Percentiles rank a stretch among this genome's conserved stretches.
Conservation (phyloP, 192 early-diverging fungal species). For the Podila epicladia region DNA sequence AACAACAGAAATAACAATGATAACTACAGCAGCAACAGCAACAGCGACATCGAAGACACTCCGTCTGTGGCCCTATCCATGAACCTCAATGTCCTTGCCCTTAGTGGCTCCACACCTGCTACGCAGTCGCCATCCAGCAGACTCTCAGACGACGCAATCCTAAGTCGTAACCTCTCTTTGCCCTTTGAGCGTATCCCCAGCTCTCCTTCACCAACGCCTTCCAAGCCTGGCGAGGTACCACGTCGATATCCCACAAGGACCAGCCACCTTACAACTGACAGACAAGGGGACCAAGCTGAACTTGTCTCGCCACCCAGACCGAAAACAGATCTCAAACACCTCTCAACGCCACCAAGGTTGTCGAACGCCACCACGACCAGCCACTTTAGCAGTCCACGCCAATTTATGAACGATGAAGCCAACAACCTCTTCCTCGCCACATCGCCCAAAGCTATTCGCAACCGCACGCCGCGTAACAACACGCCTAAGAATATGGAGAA, state of each 20-base stretch:
- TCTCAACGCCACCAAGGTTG: neutral
- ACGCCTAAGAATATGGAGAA: neutral
- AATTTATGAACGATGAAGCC: constrained; percentile 13
- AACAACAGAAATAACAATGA: too few species aligned
- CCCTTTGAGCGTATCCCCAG: constrained; percentile 21
- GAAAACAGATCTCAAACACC: neutral
- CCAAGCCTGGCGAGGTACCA: neutral
- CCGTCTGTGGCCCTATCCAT: constrained; percentile 35
- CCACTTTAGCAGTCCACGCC: constrained; percentile 3
- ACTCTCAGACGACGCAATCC: constrained; percentile 19
- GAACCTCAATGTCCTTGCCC: constrained; percentile 24
- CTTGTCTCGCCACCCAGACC: neutral
- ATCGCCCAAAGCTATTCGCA: constrained; percentile 17
- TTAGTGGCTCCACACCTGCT: neutral
- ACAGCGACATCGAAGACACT: neutral
- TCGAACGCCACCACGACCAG: constrained; percentile 1
- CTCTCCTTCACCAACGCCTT: constrained; percentile 1
- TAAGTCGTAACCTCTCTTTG: constrained; percentile 4
- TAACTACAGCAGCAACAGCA: neutral
- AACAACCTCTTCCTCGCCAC: constrained; percentile 27
- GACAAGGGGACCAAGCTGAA: neutral
- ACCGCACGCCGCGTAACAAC: constrained; percentile 11
- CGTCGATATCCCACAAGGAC: neutral
- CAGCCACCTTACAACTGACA: neutral
- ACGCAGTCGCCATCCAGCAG: constrained; percentile 14